Percentiles rank a stretch among this genome's conserved stretches.
Evolutionary conservation across 2,329 filamentous ascomycete genomes (phyloP).

Genomic region (Camillea tinctor): DNA sequence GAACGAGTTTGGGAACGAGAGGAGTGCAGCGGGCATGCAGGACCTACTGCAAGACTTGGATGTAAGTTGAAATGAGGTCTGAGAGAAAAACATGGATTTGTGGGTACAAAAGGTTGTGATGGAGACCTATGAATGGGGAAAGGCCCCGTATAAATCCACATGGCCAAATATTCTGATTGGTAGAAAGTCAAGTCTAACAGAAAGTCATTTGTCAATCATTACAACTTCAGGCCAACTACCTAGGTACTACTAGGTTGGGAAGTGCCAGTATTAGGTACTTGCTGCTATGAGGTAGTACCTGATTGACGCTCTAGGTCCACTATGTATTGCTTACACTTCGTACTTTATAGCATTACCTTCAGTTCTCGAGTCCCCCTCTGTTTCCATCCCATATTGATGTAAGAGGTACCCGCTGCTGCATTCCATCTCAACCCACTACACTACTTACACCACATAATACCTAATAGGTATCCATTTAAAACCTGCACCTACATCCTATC

Average conservation of each 20-base stretch:
- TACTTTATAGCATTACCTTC: too few relatives aligned
- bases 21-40: conserved; percentile 27
- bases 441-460: too few relatives aligned
- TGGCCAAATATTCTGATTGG: not conserved
- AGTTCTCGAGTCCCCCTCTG: too few relatives aligned
- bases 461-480: too few relatives aligned
- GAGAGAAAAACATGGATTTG: conserved; percentile 16
- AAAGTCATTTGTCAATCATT: not conserved
- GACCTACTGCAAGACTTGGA: conserved; percentile 24
- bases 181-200: not conserved
- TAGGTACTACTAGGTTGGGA: too few relatives aligned
- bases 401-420: too few relatives aligned
- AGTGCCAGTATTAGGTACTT: not conserved
- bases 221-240: too few relatives aligned
- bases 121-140: conserved; percentile 1
- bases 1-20: conserved; percentile 18
- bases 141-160: conserved; percentile 9
- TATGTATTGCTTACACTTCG: too few relatives aligned
- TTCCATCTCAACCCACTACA: too few relatives aligned
- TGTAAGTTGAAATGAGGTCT: conserved; percentile 31
- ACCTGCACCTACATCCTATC: too few relatives aligned
- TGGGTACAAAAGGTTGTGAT: conserved; percentile 12
- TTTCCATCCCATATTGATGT: too few relatives aligned
- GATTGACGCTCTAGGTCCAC: too few relatives aligned
- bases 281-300: not conserved